These are phyloP conservation scores for Rasamsonia emersonii DNA, from an alignment of 2,329 filamentous ascomycete genomes.

Conservation along the genomic window DNA sequence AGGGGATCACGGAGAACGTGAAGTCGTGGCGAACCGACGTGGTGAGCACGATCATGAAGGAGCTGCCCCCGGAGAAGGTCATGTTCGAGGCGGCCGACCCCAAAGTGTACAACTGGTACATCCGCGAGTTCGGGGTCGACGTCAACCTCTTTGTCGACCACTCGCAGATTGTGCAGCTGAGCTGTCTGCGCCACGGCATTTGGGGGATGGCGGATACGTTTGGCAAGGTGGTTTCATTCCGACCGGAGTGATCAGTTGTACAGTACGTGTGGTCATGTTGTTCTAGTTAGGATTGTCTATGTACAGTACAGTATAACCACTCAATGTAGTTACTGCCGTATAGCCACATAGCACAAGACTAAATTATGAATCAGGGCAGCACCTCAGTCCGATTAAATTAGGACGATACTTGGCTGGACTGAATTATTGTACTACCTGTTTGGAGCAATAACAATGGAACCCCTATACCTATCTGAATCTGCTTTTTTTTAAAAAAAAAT, in stretches of 20 bases:
- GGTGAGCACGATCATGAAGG: constrained; percentile 44
- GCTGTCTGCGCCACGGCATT: constrained; percentile 43
- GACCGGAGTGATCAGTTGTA: constrained; percentile 20
- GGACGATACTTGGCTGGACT: no score
- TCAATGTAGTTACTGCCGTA: no score
- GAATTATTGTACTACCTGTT: no score
- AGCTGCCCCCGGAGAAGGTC: constrained; percentile 43
- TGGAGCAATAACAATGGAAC: no score
- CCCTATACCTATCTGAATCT: no score
- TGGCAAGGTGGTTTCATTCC: constrained; percentile 42
- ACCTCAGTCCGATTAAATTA: no score
- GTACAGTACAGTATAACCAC: no score
- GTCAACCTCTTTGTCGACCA: constrained; percentile 52
- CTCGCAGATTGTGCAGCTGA: constrained; percentile 50
- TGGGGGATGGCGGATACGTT: constrained; percentile 51
- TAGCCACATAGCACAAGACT: no score
- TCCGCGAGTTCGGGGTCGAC: constrained; percentile 48
- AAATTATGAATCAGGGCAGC: no score
- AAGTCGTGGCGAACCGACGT: constrained; percentile 47
- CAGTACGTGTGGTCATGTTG: no score
- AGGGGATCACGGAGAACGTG: constrained; percentile 52
- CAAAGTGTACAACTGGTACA: constrained; percentile 49
- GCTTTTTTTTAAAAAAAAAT: no score
- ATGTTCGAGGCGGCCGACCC: constrained; percentile 54
- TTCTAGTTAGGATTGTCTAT: no score